Percentiles rank a stretch among this genome's conserved stretches.
Evolutionary conservation across 306 rosid genomes (phyloP).

Genomic region (Prunus campanulata): DNA sequence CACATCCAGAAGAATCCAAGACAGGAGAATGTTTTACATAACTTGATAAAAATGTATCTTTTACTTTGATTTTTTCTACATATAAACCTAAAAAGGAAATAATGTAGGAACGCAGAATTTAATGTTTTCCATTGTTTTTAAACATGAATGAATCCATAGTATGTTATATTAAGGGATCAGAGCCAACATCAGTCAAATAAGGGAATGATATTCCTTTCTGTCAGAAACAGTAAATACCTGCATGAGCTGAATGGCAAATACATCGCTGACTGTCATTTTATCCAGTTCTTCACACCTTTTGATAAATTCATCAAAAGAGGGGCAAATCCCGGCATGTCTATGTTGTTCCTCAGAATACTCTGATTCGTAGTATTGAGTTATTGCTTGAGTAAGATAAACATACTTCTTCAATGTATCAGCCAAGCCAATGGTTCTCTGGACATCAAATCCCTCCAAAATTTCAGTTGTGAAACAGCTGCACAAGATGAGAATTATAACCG

Average conservation of each 20-base stretch:
- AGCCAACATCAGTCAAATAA: conserved; percentile 5
- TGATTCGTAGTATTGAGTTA: conserved; percentile 64
- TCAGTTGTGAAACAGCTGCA: conserved; percentile 94
- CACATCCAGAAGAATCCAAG: too few species aligned
- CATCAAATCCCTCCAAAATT: conserved; percentile 92
- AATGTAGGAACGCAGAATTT: not conserved
- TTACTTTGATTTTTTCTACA: not conserved
- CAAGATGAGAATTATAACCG: not conserved
- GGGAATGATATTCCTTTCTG: not conserved
- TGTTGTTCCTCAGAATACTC: conserved; percentile 38
- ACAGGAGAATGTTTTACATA: not conserved
- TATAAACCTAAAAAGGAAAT: not conserved
- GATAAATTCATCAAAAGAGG: conserved; percentile 59
- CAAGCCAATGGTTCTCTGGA: conserved; percentile 83
- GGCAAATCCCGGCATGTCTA: conserved; percentile 43
- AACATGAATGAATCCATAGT: not conserved
- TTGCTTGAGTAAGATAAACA: conserved; percentile 81
- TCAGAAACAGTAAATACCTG: conserved; percentile 51
- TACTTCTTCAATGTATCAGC: conserved; percentile 87
- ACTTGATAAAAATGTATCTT: not conserved
- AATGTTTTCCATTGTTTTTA: not conserved
- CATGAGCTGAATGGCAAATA: conserved; percentile 93
- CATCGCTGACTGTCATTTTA: conserved; percentile 82
- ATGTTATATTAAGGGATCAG: not conserved
- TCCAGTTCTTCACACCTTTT: conserved; percentile 73